phyloP scores from a whole-genome alignment of 495 filamentous ascomycete species.

The Niebla homalea region DNA sequence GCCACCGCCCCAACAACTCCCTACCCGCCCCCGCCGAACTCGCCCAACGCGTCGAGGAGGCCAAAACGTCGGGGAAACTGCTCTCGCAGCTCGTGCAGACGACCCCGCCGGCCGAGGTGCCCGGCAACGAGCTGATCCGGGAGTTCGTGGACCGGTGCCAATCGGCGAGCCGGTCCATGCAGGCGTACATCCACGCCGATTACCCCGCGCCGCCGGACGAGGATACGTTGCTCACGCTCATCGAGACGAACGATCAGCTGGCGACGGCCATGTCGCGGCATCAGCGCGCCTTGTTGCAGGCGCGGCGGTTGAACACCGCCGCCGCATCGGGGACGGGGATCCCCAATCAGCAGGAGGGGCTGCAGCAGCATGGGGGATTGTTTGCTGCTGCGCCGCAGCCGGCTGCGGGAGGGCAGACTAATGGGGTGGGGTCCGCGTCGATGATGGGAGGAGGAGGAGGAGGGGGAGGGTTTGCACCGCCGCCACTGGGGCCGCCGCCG shows the following conservation, averaged over 20 bases:
- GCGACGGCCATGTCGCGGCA: slow-evolving; percentile 64
- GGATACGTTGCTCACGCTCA: slow-evolving; percentile 79
- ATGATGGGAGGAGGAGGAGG: not conserved
- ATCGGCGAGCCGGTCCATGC: slow-evolving; percentile 61
- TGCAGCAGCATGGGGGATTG: not conserved
- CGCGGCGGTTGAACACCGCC: slow-evolving; percentile 27
- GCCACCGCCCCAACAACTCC: slow-evolving; percentile 22
- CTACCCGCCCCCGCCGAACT: slow-evolving; percentile 74
- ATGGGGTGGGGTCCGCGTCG: not conserved
- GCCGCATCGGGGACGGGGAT: slow-evolving; percentile 21
- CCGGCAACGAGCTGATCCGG: slow-evolving; percentile 70
- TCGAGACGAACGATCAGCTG: slow-evolving; percentile 88
- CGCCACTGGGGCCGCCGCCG: slow-evolving; percentile 4
- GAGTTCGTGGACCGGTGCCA: slow-evolving; percentile 87
- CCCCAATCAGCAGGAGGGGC: not conserved
- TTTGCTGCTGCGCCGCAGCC: slow-evolving; percentile 3
- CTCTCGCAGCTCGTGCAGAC: slow-evolving; percentile 78
- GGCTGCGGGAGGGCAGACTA: not conserved
- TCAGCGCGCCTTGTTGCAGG: slow-evolving; percentile 66
- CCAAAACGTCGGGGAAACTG: slow-evolving; percentile 75
- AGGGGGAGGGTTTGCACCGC: not conserved
- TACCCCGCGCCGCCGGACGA: slow-evolving; percentile 77
- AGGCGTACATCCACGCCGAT: slow-evolving; percentile 67
- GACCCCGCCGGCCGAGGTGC: slow-evolving; percentile 63
- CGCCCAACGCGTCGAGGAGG: slow-evolving; percentile 73